These are phyloP conservation scores for Quercus wislizeni DNA, from an alignment of 306 rosid species.

Conservation along the genomic window DNA sequence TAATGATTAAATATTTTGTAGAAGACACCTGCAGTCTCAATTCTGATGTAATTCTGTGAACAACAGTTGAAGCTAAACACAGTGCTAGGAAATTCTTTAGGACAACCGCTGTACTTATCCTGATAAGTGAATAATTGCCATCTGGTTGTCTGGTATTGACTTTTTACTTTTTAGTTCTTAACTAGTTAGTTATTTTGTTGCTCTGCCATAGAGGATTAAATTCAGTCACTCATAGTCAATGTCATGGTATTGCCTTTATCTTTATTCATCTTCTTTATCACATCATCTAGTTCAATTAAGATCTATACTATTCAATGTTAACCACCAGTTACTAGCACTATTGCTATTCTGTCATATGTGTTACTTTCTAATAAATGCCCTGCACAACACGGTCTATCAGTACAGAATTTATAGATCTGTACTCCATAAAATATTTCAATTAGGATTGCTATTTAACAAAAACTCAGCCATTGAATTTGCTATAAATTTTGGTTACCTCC, in stretches of 20 bases:
- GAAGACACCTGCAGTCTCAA: not conserved
- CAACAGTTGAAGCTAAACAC: not conserved
- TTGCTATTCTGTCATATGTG: not conserved
- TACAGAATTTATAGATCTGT: not conserved
- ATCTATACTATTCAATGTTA: not conserved
- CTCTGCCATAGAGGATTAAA: no score
- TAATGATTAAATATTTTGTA: not conserved
- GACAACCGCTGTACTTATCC: not conserved
- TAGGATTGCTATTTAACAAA: not conserved
- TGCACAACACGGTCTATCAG: not conserved
- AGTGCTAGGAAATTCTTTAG: not conserved
- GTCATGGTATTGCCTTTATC: not conserved
- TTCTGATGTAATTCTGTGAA: not conserved
- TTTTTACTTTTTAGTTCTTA: not conserved
- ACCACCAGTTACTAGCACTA: not conserved
- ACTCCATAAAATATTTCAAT: not conserved
- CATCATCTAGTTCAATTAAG: not conserved
- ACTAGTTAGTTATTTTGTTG: not conserved
- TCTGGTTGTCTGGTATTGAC: not conserved
- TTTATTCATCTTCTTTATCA: not conserved
- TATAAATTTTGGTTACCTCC: conserved; percentile 1
- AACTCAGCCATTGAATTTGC: conserved; percentile 4
- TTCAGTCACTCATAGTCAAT: no score
- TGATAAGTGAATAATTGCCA: not conserved
- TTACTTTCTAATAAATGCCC: not conserved